A percentile compares a stretch with the other conserved stretches of the same genome.
Evolutionary conservation across 768 basidiomycete species (phyloP).

Genomic region (Cystobasidium onofrii): DNA sequence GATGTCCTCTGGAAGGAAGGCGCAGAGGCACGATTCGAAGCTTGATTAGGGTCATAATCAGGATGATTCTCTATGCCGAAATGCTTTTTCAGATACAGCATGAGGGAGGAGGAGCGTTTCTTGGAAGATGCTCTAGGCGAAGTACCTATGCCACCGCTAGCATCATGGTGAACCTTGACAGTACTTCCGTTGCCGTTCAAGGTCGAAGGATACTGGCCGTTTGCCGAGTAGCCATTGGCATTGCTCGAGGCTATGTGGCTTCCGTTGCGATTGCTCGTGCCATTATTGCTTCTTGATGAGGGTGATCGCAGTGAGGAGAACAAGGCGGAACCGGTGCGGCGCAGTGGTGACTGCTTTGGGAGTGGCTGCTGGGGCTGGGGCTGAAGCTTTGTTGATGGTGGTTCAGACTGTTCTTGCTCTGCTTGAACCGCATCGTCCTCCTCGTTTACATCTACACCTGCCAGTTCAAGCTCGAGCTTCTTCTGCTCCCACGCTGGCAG

Average conservation of each 20-base stretch:
- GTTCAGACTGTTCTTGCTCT: background rate
- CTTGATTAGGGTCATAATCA: background rate
- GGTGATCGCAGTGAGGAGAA: slow-evolving; percentile 5
- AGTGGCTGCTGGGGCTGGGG: background rate
- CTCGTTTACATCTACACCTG: background rate
- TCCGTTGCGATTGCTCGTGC: background rate
- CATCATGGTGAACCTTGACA: background rate
- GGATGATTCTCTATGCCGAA: background rate
- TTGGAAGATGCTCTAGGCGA: background rate
- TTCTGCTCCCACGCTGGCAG: slow-evolving; percentile 31
- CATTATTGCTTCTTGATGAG: background rate
- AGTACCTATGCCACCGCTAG: background rate
- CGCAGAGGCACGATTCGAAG: background rate
- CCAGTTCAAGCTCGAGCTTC: slow-evolving; percentile 24
- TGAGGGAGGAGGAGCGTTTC: background rate
- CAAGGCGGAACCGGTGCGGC: background rate
- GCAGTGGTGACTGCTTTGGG: background rate
- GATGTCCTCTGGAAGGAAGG: background rate
- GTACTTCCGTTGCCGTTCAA: background rate
- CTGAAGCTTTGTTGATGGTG: background rate
- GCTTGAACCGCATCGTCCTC: background rate
- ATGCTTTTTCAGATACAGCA: background rate
- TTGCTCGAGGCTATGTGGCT: too few relatives aligned
- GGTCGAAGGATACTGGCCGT: background rate
- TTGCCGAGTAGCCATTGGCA: background rate